These are phyloP conservation scores for Didymosphaeria variabile DNA, from an alignment of 2,329 filamentous ascomycete genomes.

Conservation along the genomic window DNA sequence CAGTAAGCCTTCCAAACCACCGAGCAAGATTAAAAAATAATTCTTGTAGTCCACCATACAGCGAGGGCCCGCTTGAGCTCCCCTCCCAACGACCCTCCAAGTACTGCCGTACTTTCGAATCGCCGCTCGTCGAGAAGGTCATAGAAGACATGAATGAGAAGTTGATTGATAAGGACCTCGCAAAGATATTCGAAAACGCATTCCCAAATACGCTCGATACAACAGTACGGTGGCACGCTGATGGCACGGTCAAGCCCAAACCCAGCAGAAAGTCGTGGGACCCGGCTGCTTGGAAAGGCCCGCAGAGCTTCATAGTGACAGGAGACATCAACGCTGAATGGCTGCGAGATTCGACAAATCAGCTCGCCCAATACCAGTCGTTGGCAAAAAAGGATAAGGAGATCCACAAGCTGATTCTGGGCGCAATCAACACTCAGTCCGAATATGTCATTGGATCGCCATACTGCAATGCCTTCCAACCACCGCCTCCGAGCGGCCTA, in stretches of 20 bases:
- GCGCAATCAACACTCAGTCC: slow-evolving; percentile 94
- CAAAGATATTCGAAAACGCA: slow-evolving; percentile 91
- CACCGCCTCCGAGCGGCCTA: slow-evolving; percentile 83
- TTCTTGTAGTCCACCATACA: slow-evolving; percentile 73
- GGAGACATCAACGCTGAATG: slow-evolving; percentile 94
- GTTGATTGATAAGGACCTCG: slow-evolving; percentile 86
- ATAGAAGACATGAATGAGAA: slow-evolving; percentile 82
- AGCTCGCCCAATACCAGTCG: slow-evolving; percentile 87
- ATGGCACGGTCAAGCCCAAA: slow-evolving; percentile 59
- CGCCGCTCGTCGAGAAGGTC: slow-evolving; percentile 84
- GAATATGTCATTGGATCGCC: slow-evolving; percentile 95
- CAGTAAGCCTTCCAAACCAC: slow-evolving; percentile 61
- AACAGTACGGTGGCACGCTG: slow-evolving; percentile 86
- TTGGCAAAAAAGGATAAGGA: slow-evolving; percentile 82
- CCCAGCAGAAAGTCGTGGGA: slow-evolving; percentile 46
- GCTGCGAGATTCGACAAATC: slow-evolving; percentile 92
- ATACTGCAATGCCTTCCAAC: slow-evolving; percentile 98
- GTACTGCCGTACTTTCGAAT: slow-evolving; percentile 89
- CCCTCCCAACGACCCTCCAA: slow-evolving; percentile 85
- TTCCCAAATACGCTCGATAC: slow-evolving; percentile 94
- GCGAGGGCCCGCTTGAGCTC: slow-evolving; percentile 78
- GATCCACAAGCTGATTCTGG: slow-evolving; percentile 82
- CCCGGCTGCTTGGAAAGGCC: slow-evolving; percentile 75
- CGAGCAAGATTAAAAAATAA: slow-evolving; percentile 9
- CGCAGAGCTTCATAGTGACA: slow-evolving; percentile 92